Conservation (phyloP, 441 rosid species). For the Populus hybrid region DNA sequence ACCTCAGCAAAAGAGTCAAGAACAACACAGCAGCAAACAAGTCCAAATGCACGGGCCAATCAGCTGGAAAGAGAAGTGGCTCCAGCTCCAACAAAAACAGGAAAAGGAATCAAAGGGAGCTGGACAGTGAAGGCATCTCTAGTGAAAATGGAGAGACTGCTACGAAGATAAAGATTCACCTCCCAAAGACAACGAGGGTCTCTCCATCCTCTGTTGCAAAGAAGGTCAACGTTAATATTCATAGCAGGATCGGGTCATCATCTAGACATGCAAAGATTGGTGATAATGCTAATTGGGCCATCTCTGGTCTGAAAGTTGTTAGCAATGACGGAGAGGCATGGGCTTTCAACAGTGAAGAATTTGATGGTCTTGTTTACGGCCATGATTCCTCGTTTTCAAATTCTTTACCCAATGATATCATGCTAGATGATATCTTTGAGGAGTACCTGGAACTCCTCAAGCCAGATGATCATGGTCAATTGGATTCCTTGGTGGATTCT, state of each 20-base stretch:
- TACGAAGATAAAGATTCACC: slow-evolving; percentile 25
- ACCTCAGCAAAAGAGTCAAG: slow-evolving; percentile 50
- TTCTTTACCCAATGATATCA: neutral
- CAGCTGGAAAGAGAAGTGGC: neutral
- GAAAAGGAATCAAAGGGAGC: neutral
- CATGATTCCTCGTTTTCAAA: neutral
- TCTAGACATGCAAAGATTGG: neutral
- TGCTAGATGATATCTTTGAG: slow-evolving; percentile 21
- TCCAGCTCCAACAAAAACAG: neutral
- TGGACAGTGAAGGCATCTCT: neutral
- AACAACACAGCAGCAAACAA: neutral
- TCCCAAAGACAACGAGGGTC: slow-evolving; percentile 37
- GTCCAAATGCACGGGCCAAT: neutral
- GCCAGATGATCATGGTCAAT: slow-evolving; percentile 10
- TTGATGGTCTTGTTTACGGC: neutral
- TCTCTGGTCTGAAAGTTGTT: neutral
- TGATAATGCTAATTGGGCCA: neutral
- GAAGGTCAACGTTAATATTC: neutral
- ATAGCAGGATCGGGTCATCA: neutral
- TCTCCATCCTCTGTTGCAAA: slow-evolving; percentile 6
- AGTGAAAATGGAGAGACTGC: neutral
- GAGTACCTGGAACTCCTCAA: slow-evolving; percentile 26
- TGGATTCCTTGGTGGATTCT: slow-evolving; percentile 27
- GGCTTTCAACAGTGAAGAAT: neutral
- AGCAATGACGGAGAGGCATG: neutral